These are phyloP conservation scores for Coemansia sp. DNA, from an alignment of 192 early-diverging fungal species.

Conservation along the genomic window DNA sequence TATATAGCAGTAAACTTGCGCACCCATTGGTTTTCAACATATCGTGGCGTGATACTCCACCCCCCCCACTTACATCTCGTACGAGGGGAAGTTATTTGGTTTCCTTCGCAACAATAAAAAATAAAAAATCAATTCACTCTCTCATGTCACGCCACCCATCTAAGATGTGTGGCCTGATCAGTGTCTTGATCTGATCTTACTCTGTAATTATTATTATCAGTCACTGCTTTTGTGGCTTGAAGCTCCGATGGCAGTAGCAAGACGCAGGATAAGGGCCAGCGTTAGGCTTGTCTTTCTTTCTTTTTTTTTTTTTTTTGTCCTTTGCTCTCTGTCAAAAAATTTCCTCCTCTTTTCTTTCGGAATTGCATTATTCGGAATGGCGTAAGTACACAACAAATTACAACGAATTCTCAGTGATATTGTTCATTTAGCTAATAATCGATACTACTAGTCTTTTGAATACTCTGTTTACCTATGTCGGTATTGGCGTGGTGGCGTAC, in stretches of 20 bases:
- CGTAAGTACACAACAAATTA: conserved; percentile 4
- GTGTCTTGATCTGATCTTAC: background rate
- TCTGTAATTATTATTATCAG: background rate
- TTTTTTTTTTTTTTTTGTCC: no score
- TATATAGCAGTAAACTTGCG: no score
- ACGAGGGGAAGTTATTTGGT: no score
- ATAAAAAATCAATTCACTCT: no score
- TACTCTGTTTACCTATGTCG: conserved; percentile 43
- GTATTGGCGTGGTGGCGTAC: conserved; percentile 52
- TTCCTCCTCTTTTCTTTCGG: background rate
- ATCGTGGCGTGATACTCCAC: no score
- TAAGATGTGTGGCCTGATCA: background rate
- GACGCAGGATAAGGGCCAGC: background rate
- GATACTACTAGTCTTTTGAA: conserved; percentile 31
- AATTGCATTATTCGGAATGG: background rate
- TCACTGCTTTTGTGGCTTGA: conserved; percentile 2
- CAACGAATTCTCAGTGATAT: background rate
- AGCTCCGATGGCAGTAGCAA: background rate
- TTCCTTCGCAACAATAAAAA: no score
- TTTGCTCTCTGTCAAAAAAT: background rate
- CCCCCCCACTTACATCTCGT: no score
- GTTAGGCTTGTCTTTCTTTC: background rate
- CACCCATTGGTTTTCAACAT: no score
- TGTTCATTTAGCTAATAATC: background rate
- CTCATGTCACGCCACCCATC: background rate